These are phyloP conservation scores for Vigna radiata DNA, from an alignment of 306 rosid genomes.

Conservation along the genomic window DNA sequence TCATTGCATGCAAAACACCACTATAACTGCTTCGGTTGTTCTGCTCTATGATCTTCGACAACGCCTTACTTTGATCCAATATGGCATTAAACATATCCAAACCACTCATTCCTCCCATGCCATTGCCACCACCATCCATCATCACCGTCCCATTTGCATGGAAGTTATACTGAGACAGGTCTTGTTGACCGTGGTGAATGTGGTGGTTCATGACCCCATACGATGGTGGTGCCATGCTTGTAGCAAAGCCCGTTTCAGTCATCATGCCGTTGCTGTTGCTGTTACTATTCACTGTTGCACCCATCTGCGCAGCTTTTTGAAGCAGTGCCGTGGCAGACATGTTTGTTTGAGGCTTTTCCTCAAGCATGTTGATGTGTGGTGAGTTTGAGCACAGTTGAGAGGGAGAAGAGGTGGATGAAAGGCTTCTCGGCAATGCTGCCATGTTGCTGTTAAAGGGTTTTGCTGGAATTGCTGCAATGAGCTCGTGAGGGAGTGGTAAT, in stretches of 20 bases:
- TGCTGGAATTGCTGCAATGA: slow-evolving; percentile 33
- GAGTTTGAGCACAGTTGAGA: slow-evolving; percentile 39
- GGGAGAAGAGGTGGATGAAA: slow-evolving; percentile 43
- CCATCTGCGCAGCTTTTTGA: slow-evolving; percentile 84
- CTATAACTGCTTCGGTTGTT: slow-evolving; percentile 24
- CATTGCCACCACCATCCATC: slow-evolving; percentile 10
- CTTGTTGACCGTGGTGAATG: slow-evolving; percentile 38
- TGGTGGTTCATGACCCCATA: slow-evolving; percentile 39
- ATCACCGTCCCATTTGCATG: neutral
- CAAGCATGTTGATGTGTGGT: slow-evolving; percentile 32
- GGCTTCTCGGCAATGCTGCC: slow-evolving; percentile 38
- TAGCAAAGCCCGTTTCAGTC: slow-evolving; percentile 24
- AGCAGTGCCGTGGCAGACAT: slow-evolving; percentile 75
- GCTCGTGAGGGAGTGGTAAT: slow-evolving; percentile 37
- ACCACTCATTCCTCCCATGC: slow-evolving; percentile 38
- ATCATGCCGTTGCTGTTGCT: neutral
- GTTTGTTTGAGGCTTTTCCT: slow-evolving; percentile 52
- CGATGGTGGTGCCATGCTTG: slow-evolving; percentile 63
- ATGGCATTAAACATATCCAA: slow-evolving; percentile 57
- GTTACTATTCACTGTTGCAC: slow-evolving; percentile 52
- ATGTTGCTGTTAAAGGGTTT: slow-evolving; percentile 41
- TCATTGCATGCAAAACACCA: slow-evolving; percentile 42
- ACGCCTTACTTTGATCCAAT: slow-evolving; percentile 55
- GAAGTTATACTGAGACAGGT: slow-evolving; percentile 41
- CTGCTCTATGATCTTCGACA: slow-evolving; percentile 55